phyloP scores from a whole-genome alignment of 2,329 filamentous ascomycete species.

The Blastomyces emzantsi region DNA sequence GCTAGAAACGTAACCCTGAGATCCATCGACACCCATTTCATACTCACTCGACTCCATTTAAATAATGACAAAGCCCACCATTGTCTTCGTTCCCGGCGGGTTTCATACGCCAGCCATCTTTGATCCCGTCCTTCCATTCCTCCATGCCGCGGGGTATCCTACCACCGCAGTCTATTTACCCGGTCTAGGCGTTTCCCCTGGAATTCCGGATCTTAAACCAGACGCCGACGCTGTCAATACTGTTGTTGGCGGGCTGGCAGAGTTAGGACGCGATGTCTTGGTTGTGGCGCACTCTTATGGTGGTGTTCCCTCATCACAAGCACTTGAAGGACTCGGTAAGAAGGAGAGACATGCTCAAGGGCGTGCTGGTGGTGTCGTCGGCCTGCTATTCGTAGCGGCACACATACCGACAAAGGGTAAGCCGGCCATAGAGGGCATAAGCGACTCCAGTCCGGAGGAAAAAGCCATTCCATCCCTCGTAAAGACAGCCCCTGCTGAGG shows the following conservation, averaged over 20 bases:
- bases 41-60: background rate
- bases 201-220: slow-evolving; percentile 17
- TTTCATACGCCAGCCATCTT: slow-evolving; percentile 29
- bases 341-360: slow-evolving; percentile 9
- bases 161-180: slow-evolving; percentile 14
- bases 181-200: slow-evolving; percentile 13
- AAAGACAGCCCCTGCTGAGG: background rate
- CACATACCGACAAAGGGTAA: background rate
- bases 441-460: background rate
- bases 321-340: slow-evolving; percentile 21
- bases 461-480: background rate
- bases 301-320: slow-evolving; percentile 24
- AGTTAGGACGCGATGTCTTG: slow-evolving; percentile 28
- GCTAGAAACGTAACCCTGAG: background rate
- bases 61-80: slow-evolving; percentile 21
- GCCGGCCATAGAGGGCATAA: background rate
- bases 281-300: slow-evolving; percentile 32
- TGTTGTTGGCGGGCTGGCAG: slow-evolving; percentile 21
- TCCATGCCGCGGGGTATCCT: slow-evolving; percentile 26
- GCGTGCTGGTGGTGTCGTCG: slow-evolving; percentile 9
- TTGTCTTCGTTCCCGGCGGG: slow-evolving; percentile 31
- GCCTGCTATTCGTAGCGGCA: slow-evolving; percentile 11
- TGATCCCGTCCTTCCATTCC: slow-evolving; percentile 20
- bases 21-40: background rate
- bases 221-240: slow-evolving; percentile 23